These are phyloP conservation scores for Epicoccum nigrum DNA, from an alignment of 2,329 filamentous ascomycete species.

Conservation along the genomic window DNA sequence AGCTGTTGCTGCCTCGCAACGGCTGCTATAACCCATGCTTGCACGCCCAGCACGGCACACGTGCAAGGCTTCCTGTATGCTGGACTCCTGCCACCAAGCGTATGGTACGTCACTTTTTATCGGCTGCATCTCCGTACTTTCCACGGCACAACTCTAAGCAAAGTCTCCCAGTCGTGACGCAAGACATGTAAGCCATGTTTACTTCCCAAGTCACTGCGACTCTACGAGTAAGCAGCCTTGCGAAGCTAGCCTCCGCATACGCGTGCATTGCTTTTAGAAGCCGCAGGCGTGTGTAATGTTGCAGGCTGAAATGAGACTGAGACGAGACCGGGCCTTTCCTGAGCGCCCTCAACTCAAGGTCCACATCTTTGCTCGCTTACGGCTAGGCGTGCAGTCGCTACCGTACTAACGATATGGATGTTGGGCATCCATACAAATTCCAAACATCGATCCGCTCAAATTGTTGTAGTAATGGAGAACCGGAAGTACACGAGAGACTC, in stretches of 20 bases:
- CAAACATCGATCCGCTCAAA: no score
- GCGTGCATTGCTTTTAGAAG: not conserved
- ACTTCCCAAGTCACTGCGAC: no score
- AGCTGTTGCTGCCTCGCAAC: conserved; percentile 4
- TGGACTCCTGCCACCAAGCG: conserved; percentile 1
- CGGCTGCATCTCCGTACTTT: not conserved
- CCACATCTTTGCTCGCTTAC: not conserved
- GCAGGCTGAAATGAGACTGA: not conserved
- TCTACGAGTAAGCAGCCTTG: not conserved
- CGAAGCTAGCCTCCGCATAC: not conserved
- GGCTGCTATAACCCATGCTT: not conserved
- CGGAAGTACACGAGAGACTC: no score
- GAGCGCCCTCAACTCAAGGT: not conserved
- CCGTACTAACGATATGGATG: no score
- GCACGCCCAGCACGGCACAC: conserved; percentile 3
- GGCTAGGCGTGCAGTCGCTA: no score
- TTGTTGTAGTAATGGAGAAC: no score
- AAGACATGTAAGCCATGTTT: not conserved
- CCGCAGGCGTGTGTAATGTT: not conserved
- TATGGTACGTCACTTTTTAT: conserved; percentile 7
- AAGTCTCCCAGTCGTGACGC: not conserved
- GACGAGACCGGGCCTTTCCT: conserved; percentile 1
- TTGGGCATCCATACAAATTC: no score
- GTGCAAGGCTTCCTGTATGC: not conserved
- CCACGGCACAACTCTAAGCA: not conserved